phyloP scores from a whole-genome alignment of 192 early-diverging fungal species.

The Entomortierella lignicola region DNA sequence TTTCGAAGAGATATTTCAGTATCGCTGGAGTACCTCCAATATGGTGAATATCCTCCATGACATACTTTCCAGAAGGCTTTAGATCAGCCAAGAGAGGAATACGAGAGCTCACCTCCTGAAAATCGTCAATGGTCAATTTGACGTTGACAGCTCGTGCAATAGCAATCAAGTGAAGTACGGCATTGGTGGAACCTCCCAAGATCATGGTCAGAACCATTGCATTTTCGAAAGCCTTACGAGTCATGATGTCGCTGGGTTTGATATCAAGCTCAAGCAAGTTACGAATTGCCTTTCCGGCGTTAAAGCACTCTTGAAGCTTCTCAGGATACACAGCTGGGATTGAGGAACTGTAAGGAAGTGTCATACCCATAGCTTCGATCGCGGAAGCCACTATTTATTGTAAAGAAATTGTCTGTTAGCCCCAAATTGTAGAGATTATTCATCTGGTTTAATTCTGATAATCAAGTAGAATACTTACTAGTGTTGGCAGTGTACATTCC shows the following conservation, averaged over 20 bases:
- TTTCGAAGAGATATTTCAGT: constrained; percentile 91
- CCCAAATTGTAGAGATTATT: neutral
- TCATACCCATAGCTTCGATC: constrained; percentile 98
- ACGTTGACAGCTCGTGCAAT: constrained; percentile 85
- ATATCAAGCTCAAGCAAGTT: constrained; percentile 92
- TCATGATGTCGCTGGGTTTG: constrained; percentile 97
- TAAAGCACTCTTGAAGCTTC: constrained; percentile 90
- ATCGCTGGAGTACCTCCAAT: constrained; percentile 96
- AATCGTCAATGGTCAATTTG: constrained; percentile 90
- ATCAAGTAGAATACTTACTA: constrained; percentile 60
- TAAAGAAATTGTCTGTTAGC: neutral
- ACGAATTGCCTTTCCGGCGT: constrained; percentile 88
- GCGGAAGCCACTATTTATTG: constrained; percentile 84
- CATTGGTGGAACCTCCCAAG: constrained; percentile 98
- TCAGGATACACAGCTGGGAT: constrained; percentile 90
- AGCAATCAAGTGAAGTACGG: constrained; percentile 97
- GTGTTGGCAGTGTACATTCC: constrained; percentile 99
- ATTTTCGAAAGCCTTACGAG: constrained; percentile 93
- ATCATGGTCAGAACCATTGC: constrained; percentile 95
- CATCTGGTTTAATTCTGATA: too few species aligned
- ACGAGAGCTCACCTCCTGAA: constrained; percentile 91
- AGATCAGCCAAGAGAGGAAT: constrained; percentile 97
- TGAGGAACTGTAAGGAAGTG: constrained; percentile 95
- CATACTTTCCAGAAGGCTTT: constrained; percentile 97
- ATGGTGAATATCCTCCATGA: constrained; percentile 95